Percentiles rank a stretch among this genome's conserved stretches.
Conservation (phyloP, 352 stramenopile species). For the Pythium aristosporum region DNA sequence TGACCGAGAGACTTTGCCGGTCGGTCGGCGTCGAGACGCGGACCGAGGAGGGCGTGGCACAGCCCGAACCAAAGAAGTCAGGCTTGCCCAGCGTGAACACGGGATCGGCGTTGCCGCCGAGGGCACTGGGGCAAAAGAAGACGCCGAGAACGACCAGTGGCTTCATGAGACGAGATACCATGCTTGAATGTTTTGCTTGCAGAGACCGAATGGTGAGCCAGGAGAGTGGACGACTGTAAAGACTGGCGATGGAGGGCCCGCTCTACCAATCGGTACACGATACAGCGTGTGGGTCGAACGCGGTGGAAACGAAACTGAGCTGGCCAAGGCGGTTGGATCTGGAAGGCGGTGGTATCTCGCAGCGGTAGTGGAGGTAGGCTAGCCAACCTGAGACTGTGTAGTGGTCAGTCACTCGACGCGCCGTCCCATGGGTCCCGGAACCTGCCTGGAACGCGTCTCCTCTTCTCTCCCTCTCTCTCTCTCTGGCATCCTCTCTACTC, state of each 20-base stretch:
- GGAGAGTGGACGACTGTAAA: too few species aligned
- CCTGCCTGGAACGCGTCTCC: neutral
- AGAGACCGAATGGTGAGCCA: too few species aligned
- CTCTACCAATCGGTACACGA: too few species aligned
- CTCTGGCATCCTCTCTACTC: constrained; percentile 1
- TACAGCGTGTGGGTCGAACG: too few species aligned
- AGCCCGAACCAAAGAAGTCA: constrained; percentile 23
- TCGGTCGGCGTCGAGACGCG: constrained; percentile 3
- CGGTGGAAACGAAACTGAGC: too few species aligned
- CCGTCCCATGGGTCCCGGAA: neutral
- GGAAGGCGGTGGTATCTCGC: neutral
- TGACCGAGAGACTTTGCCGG: constrained; percentile 13
- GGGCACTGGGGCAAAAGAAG: too few species aligned
- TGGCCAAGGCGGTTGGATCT: neutral
- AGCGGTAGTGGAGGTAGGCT: neutral
- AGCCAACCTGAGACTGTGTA: neutral
- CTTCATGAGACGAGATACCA: too few species aligned
- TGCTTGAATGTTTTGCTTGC: too few species aligned
- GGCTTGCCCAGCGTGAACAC: constrained; percentile 26
- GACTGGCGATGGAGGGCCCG: too few species aligned
- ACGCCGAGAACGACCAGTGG: neutral
- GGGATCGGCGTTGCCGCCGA: neutral
- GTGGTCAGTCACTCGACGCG: neutral
- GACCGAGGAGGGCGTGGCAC: constrained; percentile 3
- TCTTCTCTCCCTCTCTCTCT: neutral